Percentiles rank a stretch among this genome's conserved stretches.
Evolutionary conservation across 257 asterid genomes (phyloP).

Genomic region (Vinca minor): DNA sequence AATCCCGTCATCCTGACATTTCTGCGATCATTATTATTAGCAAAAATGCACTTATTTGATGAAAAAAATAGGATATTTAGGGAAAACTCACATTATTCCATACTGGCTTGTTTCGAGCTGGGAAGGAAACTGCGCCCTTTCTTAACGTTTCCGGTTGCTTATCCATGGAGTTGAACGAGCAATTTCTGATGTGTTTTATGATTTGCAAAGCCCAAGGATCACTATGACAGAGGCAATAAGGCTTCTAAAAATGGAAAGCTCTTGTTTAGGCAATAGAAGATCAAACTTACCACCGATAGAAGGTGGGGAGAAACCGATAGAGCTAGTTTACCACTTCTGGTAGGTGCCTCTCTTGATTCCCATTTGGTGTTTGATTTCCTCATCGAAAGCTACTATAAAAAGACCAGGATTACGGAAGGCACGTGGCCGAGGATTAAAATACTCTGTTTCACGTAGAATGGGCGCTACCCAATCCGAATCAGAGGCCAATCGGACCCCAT

Average conservation of each 20-base stretch:
- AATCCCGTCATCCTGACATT: conserved; percentile 1
- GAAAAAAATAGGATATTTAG: neutral
- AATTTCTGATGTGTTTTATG: neutral
- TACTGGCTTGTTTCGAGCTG: neutral
- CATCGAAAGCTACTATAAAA: neutral
- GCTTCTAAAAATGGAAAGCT: neutral
- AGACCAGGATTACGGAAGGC: too few relatives aligned
- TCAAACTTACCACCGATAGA: neutral
- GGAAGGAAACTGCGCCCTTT: neutral
- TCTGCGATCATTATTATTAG: too few relatives aligned
- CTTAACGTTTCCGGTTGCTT: neutral
- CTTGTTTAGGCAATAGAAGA: neutral
- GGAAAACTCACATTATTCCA: neutral
- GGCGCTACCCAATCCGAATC: too few relatives aligned
- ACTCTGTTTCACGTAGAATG: too few relatives aligned
- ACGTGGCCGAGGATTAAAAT: too few relatives aligned
- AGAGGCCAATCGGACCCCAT: too few relatives aligned
- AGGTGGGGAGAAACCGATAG: neutral
- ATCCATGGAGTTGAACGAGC: neutral
- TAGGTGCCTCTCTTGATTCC: neutral
- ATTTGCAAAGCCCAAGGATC: neutral
- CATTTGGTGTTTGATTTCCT: neutral
- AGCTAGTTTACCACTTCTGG: neutral
- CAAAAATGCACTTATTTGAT: neutral
- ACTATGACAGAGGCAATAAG: neutral